Evolutionary conservation across 2,329 filamentous ascomycete species (phyloP).

Genomic region (Scedosporium boydii): DNA sequence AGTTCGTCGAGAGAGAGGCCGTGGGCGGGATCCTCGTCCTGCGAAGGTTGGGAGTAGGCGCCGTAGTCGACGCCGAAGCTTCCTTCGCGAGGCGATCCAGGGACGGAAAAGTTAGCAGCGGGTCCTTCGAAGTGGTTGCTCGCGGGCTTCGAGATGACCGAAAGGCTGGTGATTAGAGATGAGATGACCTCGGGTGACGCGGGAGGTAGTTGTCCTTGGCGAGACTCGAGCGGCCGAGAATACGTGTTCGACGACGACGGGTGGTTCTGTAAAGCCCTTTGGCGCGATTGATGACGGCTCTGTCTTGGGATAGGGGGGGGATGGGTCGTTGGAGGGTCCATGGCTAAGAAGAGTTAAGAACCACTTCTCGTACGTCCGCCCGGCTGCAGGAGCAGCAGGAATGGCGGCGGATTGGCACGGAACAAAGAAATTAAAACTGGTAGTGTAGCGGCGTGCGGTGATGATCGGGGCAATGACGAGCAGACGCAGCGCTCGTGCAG

Average conservation of each 20-base stretch:
- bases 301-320: conserved; percentile 12
- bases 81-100: conserved; percentile 29
- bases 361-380: not conserved
- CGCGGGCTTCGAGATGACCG: conserved; percentile 58
- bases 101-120: conserved; percentile 24
- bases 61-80: conserved; percentile 69
- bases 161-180: conserved; percentile 59
- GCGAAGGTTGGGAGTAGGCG: conserved; percentile 44
- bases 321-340: conserved; percentile 9
- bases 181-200: conserved; percentile 62
- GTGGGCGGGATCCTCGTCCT: conserved; percentile 31
- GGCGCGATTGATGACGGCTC: conserved; percentile 11
- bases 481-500: not conserved
- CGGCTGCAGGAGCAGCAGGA: not conserved
- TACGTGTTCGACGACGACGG: not conserved
- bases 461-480: not conserved
- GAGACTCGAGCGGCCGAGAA: not conserved
- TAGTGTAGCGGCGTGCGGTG: not conserved
- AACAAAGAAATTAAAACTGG: not conserved
- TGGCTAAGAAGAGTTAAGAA: conserved; percentile 2
- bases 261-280: conserved; percentile 10
- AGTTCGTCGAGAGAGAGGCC: conserved; percentile 45
- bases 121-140: conserved; percentile 59
- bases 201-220: conserved; percentile 22
- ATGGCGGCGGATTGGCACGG: not conserved